These are phyloP conservation scores for Colletotrichum chrysophilum DNA, from an alignment of 2,329 filamentous ascomycete species.

Conservation along the genomic window DNA sequence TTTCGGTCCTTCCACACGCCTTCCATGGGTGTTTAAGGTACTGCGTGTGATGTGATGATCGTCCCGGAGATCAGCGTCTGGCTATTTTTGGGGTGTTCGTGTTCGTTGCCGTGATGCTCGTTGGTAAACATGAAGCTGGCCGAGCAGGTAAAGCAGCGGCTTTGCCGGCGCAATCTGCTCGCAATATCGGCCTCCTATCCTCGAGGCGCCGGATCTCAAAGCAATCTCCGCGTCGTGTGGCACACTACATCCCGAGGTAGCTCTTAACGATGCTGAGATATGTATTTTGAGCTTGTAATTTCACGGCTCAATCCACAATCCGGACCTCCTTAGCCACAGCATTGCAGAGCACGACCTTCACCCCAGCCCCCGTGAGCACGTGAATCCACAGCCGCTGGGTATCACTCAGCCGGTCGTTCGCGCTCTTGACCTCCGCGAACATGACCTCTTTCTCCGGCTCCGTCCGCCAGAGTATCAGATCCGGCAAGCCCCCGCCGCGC, in stretches of 20 bases:
- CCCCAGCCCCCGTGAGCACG: conserved; percentile 83
- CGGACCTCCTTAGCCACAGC: conserved; percentile 60
- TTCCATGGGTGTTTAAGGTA: neutral
- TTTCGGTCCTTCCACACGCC: neutral
- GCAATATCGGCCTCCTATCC: neutral
- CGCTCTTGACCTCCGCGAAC: conserved; percentile 82
- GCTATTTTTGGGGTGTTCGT: conserved; percentile 18
- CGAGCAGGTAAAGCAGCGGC: neutral
- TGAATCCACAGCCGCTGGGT: conserved; percentile 97
- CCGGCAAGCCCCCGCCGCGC: conserved; percentile 86
- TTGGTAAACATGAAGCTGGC: neutral
- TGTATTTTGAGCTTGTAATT: neutral
- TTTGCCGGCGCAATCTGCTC: neutral
- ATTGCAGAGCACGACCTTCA: conserved; percentile 83
- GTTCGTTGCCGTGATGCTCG: neutral
- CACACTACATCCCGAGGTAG: neutral
- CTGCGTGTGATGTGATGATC: neutral
- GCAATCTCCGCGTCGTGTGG: conserved; percentile 14
- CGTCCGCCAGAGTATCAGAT: conserved; percentile 85
- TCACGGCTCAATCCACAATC: conserved; percentile 38
- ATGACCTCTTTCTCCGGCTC: conserved; percentile 59
- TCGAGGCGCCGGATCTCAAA: neutral
- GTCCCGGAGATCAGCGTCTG: neutral
- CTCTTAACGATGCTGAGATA: neutral
- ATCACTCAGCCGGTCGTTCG: conserved; percentile 93